Percentiles rank a stretch among this genome's conserved stretches.
Conservation (phyloP, 1,139 yeast species). For the Debaryomyces robertsiae region DNA sequence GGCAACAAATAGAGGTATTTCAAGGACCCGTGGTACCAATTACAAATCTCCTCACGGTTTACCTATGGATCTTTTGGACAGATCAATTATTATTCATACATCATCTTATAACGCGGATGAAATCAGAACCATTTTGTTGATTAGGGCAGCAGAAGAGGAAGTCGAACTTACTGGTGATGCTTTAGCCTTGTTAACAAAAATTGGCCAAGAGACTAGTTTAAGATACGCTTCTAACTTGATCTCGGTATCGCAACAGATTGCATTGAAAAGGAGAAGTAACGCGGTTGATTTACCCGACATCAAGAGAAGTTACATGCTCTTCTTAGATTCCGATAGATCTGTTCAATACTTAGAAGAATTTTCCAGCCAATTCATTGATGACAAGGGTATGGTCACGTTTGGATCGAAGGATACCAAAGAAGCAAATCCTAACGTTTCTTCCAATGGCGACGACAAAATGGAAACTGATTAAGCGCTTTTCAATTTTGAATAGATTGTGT, state of each 20-base stretch:
- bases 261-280: slow-evolving; percentile 74
- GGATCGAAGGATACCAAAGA: slow-evolving; percentile 14
- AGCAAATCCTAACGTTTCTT: slow-evolving; percentile 14
- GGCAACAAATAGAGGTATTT: slow-evolving; percentile 97
- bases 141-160: slow-evolving; percentile 96
- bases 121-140: slow-evolving; percentile 79
- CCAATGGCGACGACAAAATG: slow-evolving; percentile 45
- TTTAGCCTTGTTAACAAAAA: slow-evolving; percentile 83
- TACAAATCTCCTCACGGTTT: slow-evolving; percentile 96
- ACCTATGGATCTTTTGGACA: slow-evolving; percentile 90
- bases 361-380: slow-evolving; percentile 70
- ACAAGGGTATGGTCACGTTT: slow-evolving; percentile 63
- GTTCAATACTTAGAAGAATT: slow-evolving; percentile 77
- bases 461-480: slow-evolving; percentile 39
- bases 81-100: slow-evolving; percentile 92
- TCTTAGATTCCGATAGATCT: slow-evolving; percentile 85
- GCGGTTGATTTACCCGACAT: slow-evolving; percentile 80
- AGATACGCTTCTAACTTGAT: slow-evolving; percentile 93
- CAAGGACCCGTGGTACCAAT: slow-evolving; percentile 89
- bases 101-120: slow-evolving; percentile 76
- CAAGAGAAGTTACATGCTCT: slow-evolving; percentile 83
- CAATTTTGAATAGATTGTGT: slow-evolving; percentile 8
- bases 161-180: slow-evolving; percentile 85
- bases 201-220: slow-evolving; percentile 89
- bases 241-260: slow-evolving; percentile 83